A percentile compares a stretch with the other conserved stretches of the same genome.
Evolutionary conservation across 257 asterid genomes (phyloP).

Genomic region (Nicotiana undulata): DNA sequence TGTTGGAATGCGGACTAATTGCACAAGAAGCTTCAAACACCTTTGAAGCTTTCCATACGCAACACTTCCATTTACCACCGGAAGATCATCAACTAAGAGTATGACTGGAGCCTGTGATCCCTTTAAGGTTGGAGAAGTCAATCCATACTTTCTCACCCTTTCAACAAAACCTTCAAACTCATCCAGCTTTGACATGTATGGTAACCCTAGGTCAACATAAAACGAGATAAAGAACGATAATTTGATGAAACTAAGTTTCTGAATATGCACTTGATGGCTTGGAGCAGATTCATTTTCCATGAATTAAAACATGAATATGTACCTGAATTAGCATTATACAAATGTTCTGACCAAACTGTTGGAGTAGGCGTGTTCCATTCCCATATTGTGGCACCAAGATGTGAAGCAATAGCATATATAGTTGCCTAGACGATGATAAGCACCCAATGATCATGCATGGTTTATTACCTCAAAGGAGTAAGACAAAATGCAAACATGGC

Average conservation of each 20-base stretch:
- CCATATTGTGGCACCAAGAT: constrained; percentile 62
- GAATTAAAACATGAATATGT: constrained; percentile 2
- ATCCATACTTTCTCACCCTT: constrained; percentile 75
- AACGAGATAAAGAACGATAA: not conserved
- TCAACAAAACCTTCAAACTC: constrained; percentile 91
- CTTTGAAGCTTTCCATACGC: constrained; percentile 52
- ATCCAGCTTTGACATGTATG: constrained; percentile 79
- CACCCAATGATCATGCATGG: constrained; percentile 15
- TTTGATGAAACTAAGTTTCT: not conserved
- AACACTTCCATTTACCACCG: constrained; percentile 65
- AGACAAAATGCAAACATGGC: not conserved
- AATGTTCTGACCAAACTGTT: constrained; percentile 84
- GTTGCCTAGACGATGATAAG: constrained; percentile 53
- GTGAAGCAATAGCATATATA: constrained; percentile 61
- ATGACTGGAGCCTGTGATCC: constrained; percentile 41
- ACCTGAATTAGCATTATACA: constrained; percentile 82
- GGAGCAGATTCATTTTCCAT: not conserved
- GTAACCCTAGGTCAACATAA: constrained; percentile 49
- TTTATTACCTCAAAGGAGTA: not conserved
- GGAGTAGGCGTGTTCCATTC: constrained; percentile 97
- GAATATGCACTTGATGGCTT: constrained; percentile 8
- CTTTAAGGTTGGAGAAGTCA: constrained; percentile 43
- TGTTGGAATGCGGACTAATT: constrained; percentile 69
- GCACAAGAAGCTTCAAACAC: constrained; percentile 82
- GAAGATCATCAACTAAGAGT: constrained; percentile 90